Evolutionary conservation across 2,329 filamentous ascomycete genomes (phyloP), one percentile per base, ranked within the genome.

Genomic region (Plenodomus tracheiphilus): DNA sequence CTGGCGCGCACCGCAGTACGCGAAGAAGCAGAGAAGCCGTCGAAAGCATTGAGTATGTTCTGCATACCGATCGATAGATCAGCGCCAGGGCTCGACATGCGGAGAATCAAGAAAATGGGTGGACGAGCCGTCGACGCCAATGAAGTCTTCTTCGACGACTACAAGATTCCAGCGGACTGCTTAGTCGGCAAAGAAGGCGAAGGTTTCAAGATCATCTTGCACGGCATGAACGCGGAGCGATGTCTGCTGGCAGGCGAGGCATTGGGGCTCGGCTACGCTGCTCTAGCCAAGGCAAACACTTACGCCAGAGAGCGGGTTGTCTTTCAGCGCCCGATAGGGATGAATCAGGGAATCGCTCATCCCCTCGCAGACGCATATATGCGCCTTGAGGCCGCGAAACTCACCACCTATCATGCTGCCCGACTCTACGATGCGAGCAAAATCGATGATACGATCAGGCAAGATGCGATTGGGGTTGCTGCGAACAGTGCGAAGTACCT

Each of bases 141-240:
- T 58, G 88, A 94, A 65, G 86, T 95, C 1, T 95, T 95, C 71
- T 94, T 95, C 66, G 88, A 94, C 69, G 82, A 86, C 57, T 95
- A 92, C 69, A 69, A 72, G 3, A 82, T 94, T 13, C 83, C 86
- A 0, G 79, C 79, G 0, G 77, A 83, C 35, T 77, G 83, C 0
- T 74, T 93, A 0, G 83, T 95, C 36, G 90, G 90, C 1, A 66
- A 81, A 25, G 87, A 94, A 68, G 85, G 85, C 4, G 79, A 88
- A 48, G 90, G 91, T 0, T 95, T 95, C 78, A 86, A 85, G 62
- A 87, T 91, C 46, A 66, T 68, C 18, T 60, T 79, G 4, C 75
- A 78, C 46, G 77, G 77, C 8, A 79, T 79, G 77, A 79, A 79
- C 30, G 76, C 77, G 1, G 77, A 79, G 45, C 70, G 77, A 11